Evolutionary conservation across 179 eudicot species (phyloP).

Genomic region (Pouteria campechiana): DNA sequence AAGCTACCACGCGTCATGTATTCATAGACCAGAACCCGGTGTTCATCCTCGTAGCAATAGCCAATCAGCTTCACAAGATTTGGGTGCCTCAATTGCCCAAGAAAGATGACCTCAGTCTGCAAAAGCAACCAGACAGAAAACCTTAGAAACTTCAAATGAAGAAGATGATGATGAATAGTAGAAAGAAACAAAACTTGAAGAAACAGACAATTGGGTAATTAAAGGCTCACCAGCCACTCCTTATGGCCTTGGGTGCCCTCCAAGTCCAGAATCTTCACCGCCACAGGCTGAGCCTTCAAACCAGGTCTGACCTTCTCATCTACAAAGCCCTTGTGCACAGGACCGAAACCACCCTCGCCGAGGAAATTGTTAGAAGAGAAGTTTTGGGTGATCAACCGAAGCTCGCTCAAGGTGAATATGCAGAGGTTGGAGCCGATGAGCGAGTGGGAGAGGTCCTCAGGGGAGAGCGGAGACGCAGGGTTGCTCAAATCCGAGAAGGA

Average conservation of each 20-base stretch:
- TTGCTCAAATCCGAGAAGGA: constrained; percentile 54
- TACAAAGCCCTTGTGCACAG: constrained; percentile 81
- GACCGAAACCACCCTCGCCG: constrained; percentile 97
- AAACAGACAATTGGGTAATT: not conserved
- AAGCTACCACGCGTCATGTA: constrained; percentile 32
- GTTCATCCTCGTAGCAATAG: constrained; percentile 39
- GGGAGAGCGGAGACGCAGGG: constrained; percentile 39
- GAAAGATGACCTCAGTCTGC: constrained; percentile 54
- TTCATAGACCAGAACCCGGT: constrained; percentile 34
- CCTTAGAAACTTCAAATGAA: not conserved
- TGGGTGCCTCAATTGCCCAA: constrained; percentile 35
- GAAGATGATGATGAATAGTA: not conserved
- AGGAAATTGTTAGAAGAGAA: constrained; percentile 55
- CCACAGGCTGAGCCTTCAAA: constrained; percentile 68
- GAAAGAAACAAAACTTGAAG: not conserved
- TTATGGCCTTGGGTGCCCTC: constrained; percentile 85
- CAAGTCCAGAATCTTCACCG: constrained; percentile 79
- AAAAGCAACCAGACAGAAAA: not conserved
- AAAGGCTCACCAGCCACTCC: constrained; percentile 75
- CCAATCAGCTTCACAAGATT: no score
- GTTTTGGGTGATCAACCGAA: constrained; percentile 51
- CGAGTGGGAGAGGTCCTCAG: constrained; percentile 49
- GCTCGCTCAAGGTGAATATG: constrained; percentile 51
- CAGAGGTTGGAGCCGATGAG: constrained; percentile 59
- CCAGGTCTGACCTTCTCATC: constrained; percentile 55